Conservation (phyloP, 2,329 filamentous ascomycete genomes). For the Talaromyces atroroseus region DNA sequence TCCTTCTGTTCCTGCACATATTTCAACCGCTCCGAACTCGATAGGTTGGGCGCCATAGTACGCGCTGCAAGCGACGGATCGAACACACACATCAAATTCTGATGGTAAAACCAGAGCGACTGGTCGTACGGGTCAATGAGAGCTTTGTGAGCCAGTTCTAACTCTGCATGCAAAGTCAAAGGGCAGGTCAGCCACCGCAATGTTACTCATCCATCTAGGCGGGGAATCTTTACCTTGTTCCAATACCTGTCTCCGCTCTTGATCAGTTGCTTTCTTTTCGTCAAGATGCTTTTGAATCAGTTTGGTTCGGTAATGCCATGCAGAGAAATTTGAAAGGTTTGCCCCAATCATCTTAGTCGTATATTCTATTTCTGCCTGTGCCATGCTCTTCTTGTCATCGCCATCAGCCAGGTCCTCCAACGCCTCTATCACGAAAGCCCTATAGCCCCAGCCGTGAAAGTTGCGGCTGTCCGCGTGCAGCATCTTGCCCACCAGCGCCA, state of each 20-base stretch:
- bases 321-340: conserved; percentile 94
- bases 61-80: conserved; percentile 45
- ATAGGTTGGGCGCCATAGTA: conserved; percentile 61
- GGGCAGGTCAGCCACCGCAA: not conserved
- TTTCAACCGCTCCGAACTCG: conserved; percentile 53
- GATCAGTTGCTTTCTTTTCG: conserved; percentile 61
- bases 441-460: conserved; percentile 95
- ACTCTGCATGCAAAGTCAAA: conserved; percentile 48
- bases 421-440: conserved; percentile 69
- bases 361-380: conserved; percentile 78
- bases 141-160: conserved; percentile 68
- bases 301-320: conserved; percentile 87
- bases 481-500: conserved; percentile 82
- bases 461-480: conserved; percentile 79
- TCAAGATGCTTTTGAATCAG: conserved; percentile 71
- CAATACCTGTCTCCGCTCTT: conserved; percentile 62
- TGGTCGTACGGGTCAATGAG: conserved; percentile 91
- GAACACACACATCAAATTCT: conserved; percentile 71
- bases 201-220: not conserved
- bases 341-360: conserved; percentile 79
- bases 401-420: conserved; percentile 55
- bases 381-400: conserved; percentile 51
- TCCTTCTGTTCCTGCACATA: conserved; percentile 68
- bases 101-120: conserved; percentile 95
- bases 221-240: conserved; percentile 53